phyloP scores from a whole-genome alignment of 192 early-diverging fungal genomes.

The Lobosporangium transversale region DNA sequence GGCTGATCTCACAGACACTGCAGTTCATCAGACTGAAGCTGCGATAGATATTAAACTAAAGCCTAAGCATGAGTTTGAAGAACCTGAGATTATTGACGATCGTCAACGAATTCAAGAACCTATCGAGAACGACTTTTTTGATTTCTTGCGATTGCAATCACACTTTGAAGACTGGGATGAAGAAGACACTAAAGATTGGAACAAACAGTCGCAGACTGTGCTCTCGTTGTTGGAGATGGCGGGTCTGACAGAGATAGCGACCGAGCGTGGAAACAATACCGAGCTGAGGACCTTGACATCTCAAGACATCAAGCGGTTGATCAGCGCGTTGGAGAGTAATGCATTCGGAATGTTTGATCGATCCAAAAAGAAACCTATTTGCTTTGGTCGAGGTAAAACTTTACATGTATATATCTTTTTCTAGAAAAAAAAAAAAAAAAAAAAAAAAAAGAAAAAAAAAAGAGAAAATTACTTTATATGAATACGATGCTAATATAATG shows the following conservation, averaged over 20 bases:
- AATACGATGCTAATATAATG: too few species aligned
- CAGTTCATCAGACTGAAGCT: not conserved
- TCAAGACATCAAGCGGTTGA: constrained; percentile 63
- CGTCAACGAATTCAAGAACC: constrained; percentile 22
- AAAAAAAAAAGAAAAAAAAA: too few species aligned
- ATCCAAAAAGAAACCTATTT: constrained; percentile 42
- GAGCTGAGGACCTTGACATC: constrained; percentile 3
- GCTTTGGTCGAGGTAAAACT: constrained; percentile 59
- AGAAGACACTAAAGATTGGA: constrained; percentile 68
- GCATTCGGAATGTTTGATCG: constrained; percentile 73
- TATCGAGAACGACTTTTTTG: constrained; percentile 53
- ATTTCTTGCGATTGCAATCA: constrained; percentile 60
- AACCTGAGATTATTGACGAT: not conserved
- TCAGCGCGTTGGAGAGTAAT: constrained; percentile 72
- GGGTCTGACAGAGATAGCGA: constrained; percentile 50
- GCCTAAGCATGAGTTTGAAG: too few species aligned
- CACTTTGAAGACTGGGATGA: constrained; percentile 71
- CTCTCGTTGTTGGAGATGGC: constrained; percentile 54
- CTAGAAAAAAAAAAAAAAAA: too few species aligned
- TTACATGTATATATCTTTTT: not conserved
- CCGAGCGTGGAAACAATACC: constrained; percentile 12
- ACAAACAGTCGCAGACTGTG: constrained; percentile 58
- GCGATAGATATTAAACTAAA: too few species aligned
- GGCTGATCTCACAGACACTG: not conserved
- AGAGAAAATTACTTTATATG: too few species aligned